Base-by-base conservation (phyloP, 192 early-diverging fungal species). In the Rhizophagus clarus region DNA sequence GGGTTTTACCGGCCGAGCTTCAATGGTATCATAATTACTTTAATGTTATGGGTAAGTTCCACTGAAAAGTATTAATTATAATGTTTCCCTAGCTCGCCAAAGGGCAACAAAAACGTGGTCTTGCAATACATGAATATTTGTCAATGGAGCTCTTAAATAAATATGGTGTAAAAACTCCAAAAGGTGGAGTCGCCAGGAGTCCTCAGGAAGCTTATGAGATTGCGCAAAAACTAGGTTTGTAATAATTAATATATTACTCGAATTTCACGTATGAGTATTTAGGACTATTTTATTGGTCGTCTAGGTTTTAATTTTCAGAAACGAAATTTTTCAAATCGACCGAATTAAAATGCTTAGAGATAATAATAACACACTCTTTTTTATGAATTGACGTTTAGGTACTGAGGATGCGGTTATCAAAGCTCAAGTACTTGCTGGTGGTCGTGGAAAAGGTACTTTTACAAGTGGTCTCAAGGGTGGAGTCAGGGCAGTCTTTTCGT, bases 391-490 rank as follows among this genome's bases (percentile, higher is more conserved):
- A 6, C 17, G 42, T 74, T 80, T 76, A 82, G 88, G 88, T 86
- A 88, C 89, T 34, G 88, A 91, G 71, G 93, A 94, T 73, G 87
- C 92, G 82, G 91, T 94, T 81, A 94, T 94, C 87, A 94, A 83
- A 64, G 85, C 91, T 47, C 96, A 99, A 88, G 98, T 99, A 47
- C 88, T 99, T 73, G 98, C 98, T 76, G 98, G 98, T 81, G 98
- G 98, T 67, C 96, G 98, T 88, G 98, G 98, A 69, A 99, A 99
- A 89, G 98, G 98, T 81, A 89, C 89, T 81, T 99, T 98, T 86
- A 95, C 97, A 82, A 96, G 92, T 79, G 97, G 98, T 31, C 89
- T 97, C 74, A 94, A 98, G 88, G 98, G 98, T 71, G 98, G 98
- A 88, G 98, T 99, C 45, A 94, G 93, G 84, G 88, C 94, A 78